These are phyloP conservation scores for Parathielavia appendiculata DNA, from an alignment of 495 filamentous ascomycete species.

Conservation along the genomic window DNA sequence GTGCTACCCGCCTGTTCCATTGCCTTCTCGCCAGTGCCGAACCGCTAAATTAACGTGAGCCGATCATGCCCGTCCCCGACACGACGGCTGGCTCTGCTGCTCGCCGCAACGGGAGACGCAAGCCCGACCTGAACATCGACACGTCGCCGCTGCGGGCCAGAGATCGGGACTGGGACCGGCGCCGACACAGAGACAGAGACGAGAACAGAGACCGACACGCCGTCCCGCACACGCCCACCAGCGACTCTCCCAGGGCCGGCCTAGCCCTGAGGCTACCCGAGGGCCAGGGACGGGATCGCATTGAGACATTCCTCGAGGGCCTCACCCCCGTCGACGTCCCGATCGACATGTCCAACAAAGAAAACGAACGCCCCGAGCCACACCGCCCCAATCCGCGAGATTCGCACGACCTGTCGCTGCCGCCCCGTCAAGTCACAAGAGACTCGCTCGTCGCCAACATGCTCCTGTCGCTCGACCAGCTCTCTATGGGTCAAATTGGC, in stretches of 20 bases:
- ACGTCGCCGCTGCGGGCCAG: conserved; percentile 18
- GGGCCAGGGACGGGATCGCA: conserved; percentile 23
- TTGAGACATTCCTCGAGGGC: conserved; percentile 33
- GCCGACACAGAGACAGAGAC: neutral
- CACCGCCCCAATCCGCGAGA: conserved; percentile 47
- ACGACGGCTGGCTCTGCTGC: conserved; percentile 17
- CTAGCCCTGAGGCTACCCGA: conserved; percentile 26
- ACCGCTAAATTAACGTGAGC: conserved; percentile 9
- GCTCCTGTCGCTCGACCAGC: conserved; percentile 81
- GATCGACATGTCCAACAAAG: conserved; percentile 28
- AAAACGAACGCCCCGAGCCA: conserved; percentile 33
- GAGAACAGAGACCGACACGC: conserved; percentile 9
- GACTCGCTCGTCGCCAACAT: conserved; percentile 91
- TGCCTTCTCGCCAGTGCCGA: conserved; percentile 6
- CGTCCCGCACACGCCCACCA: conserved; percentile 24
- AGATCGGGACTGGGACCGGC: neutral
- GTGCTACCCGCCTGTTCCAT: conserved; percentile 20
- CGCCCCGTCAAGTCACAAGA: conserved; percentile 66
- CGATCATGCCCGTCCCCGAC: conserved; percentile 24
- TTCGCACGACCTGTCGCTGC: conserved; percentile 82
- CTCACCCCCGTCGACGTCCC: conserved; percentile 32
- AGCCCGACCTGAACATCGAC: conserved; percentile 31
- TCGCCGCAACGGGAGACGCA: conserved; percentile 22
- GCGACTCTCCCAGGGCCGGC: conserved; percentile 10
- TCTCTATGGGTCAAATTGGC: conserved; percentile 52